phyloP scores from a whole-genome alignment of 1,284 basidiomycete genomes.

The Meripilus lineatus region DNA sequence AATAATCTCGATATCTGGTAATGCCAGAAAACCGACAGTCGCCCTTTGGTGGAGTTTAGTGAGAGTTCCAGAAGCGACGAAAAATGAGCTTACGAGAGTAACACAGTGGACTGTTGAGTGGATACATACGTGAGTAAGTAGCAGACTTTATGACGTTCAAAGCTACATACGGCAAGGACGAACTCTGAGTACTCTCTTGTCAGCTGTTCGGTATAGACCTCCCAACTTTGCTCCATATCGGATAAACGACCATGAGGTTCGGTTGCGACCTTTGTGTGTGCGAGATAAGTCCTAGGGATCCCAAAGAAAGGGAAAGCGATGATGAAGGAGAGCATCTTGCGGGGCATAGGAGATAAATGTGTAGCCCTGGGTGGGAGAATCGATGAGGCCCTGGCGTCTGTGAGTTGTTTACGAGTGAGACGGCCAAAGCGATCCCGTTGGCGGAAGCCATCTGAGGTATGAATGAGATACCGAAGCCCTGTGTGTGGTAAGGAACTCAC shows the following conservation, averaged over 20 bases:
- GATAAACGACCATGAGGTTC: slow-evolving; percentile 45
- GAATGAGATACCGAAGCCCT: not conserved
- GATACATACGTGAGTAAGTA: too few relatives aligned
- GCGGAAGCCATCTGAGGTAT: slow-evolving; percentile 35
- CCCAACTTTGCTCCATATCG: slow-evolving; percentile 44
- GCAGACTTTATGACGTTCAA: slow-evolving; percentile 5
- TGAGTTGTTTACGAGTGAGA: slow-evolving; percentile 31
- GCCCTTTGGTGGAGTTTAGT: slow-evolving; percentile 28
- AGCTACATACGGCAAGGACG: slow-evolving; percentile 41
- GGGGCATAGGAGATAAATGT: slow-evolving; percentile 11
- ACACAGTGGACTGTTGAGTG: slow-evolving; percentile 46
- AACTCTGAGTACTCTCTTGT: slow-evolving; percentile 51
- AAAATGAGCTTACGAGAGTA: slow-evolving; percentile 43
- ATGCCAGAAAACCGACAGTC: slow-evolving; percentile 44
- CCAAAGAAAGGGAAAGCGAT: slow-evolving; percentile 46
- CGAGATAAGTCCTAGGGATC: slow-evolving; percentile 46
- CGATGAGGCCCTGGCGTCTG: slow-evolving; percentile 20
- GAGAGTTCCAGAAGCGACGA: not conserved
- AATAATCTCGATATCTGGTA: slow-evolving; percentile 36
- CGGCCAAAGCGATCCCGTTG: slow-evolving; percentile 40
- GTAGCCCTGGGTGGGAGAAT: slow-evolving; percentile 14
- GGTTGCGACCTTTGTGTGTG: slow-evolving; percentile 42
- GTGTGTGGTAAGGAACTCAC: slow-evolving; percentile 17
- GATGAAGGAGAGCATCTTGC: slow-evolving; percentile 28
- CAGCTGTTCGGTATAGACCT: slow-evolving; percentile 41